Evolutionary conservation across 2,329 filamentous ascomycete genomes (phyloP).

Genomic region (Arthroderma sp.): DNA sequence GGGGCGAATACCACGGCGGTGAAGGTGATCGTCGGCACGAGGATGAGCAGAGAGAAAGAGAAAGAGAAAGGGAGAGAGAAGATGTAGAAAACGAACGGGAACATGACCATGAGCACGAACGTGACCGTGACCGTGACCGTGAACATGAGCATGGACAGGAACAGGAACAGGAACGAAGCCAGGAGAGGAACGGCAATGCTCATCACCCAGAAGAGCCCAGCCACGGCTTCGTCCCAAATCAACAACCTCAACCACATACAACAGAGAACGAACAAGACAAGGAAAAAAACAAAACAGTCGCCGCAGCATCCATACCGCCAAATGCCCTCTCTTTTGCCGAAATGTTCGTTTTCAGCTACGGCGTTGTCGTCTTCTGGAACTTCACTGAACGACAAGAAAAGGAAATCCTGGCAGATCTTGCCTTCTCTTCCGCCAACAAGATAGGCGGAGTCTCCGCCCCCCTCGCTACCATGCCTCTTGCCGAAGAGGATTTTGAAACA

Average conservation of each 20-base stretch:
- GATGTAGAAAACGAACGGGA: slow-evolving; percentile 11
- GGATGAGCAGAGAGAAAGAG: not conserved
- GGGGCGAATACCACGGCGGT: slow-evolving; percentile 20
- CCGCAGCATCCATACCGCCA: slow-evolving; percentile 38
- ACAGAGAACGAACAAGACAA: not conserved
- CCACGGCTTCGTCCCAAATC: not conserved
- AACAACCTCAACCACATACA: not conserved
- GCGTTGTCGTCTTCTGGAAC: slow-evolving; percentile 98
- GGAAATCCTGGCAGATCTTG: slow-evolving; percentile 85
- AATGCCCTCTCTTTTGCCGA: slow-evolving; percentile 74
- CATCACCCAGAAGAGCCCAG: not conserved
- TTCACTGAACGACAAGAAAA: slow-evolving; percentile 94
- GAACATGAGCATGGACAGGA: slow-evolving; percentile 13
- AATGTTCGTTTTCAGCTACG: slow-evolving; percentile 95
- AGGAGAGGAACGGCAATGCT: not conserved
- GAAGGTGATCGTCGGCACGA: slow-evolving; percentile 10
- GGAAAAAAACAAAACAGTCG: not conserved
- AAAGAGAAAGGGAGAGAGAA: slow-evolving; percentile 5
- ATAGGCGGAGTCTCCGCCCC: slow-evolving; percentile 34
- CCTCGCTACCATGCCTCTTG: slow-evolving; percentile 64
- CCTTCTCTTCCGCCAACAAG: slow-evolving; percentile 50
- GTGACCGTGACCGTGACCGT: slow-evolving; percentile 15
- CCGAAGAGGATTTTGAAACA: slow-evolving; percentile 86
- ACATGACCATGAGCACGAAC: slow-evolving; percentile 16
- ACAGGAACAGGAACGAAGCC: slow-evolving; percentile 9